A percentile compares a stretch with the other conserved stretches of the same genome.
phyloP scores from a whole-genome alignment of 2,329 filamentous ascomycete species.

The Biscogniauxia marginata region DNA sequence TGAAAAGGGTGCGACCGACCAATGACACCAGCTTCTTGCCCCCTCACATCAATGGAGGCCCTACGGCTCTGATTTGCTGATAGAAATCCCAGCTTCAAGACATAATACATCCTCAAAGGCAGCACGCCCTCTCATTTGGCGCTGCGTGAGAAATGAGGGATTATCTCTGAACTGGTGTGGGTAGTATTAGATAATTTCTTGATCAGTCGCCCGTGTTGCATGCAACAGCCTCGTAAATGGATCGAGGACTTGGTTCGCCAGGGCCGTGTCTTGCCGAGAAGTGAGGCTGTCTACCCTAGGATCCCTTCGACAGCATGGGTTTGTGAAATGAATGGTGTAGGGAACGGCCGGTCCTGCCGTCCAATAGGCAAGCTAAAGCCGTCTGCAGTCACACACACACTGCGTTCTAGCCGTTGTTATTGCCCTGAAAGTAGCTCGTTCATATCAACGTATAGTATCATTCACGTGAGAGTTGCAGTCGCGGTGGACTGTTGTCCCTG shows the following conservation, averaged over 20 bases:
- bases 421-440: not conserved
- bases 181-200: conserved; percentile 29
- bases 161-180: conserved; percentile 32
- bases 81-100: conserved; percentile 25
- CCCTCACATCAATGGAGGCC: not conserved
- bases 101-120: conserved; percentile 19
- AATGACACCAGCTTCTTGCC: conserved; percentile 11
- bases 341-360: conserved; percentile 3
- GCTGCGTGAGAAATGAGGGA: conserved; percentile 24
- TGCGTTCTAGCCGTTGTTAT: conserved; percentile 1
- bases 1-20: conserved; percentile 5
- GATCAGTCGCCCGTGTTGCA: conserved; percentile 27
- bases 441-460: not conserved
- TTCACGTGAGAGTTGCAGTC: not conserved
- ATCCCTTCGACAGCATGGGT: conserved; percentile 21
- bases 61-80: conserved; percentile 17
- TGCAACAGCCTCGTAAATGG: conserved; percentile 37
- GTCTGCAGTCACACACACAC: conserved; percentile 5
- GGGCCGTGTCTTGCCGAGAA: conserved; percentile 32
- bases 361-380: conserved; percentile 9
- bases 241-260: conserved; percentile 29
- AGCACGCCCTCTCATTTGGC: not conserved
- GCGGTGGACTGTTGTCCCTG: not conserved
- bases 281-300: conserved; percentile 35
- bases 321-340: conserved; percentile 21